Conservation (phyloP, 805 yeast species). For the Komagataella kurtzmanii region DNA sequence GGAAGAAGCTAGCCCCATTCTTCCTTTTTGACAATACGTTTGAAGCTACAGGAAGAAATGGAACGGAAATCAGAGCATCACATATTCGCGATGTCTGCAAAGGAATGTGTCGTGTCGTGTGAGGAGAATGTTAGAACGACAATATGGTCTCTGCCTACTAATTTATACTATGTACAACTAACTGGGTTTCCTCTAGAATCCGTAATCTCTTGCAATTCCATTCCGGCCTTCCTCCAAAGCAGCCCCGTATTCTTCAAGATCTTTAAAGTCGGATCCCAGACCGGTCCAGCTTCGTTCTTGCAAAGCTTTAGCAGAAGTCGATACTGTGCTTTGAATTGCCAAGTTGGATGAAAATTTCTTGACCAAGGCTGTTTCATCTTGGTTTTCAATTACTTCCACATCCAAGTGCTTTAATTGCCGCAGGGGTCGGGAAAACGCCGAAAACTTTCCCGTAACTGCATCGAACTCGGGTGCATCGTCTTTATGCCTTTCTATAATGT, state of each 20-base stretch:
- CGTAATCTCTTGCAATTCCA: slow-evolving; percentile 88
- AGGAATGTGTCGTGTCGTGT: not conserved
- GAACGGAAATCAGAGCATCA: not conserved
- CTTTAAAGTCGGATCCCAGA: slow-evolving; percentile 66
- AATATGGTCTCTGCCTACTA: no score
- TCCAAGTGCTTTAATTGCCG: slow-evolving; percentile 53
- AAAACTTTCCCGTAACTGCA: slow-evolving; percentile 73
- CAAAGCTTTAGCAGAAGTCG: slow-evolving; percentile 73
- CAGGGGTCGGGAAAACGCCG: slow-evolving; percentile 63
- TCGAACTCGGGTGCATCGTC: slow-evolving; percentile 74
- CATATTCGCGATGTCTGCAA: not conserved
- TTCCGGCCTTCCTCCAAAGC: slow-evolving; percentile 66
- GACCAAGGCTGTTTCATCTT: slow-evolving; percentile 24
- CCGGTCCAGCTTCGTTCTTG: slow-evolving; percentile 79
- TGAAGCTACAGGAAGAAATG: not conserved
- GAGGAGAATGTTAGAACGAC: not conserved
- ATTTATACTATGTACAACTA: not conserved
- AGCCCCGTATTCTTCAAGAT: slow-evolving; percentile 50
- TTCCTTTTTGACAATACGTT: not conserved
- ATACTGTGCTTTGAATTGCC: slow-evolving; percentile 62
- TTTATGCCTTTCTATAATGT: slow-evolving; percentile 17
- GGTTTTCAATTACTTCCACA: slow-evolving; percentile 29
- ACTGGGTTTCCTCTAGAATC: slow-evolving; percentile 4
- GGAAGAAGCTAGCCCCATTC: slow-evolving; percentile 52
- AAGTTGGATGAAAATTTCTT: slow-evolving; percentile 45